A percentile compares a stretch with the other conserved stretches of the same genome.
phyloP scores from a whole-genome alignment of 202 grass and related monocot genomes.

The Brachypodium distachyon region DNA sequence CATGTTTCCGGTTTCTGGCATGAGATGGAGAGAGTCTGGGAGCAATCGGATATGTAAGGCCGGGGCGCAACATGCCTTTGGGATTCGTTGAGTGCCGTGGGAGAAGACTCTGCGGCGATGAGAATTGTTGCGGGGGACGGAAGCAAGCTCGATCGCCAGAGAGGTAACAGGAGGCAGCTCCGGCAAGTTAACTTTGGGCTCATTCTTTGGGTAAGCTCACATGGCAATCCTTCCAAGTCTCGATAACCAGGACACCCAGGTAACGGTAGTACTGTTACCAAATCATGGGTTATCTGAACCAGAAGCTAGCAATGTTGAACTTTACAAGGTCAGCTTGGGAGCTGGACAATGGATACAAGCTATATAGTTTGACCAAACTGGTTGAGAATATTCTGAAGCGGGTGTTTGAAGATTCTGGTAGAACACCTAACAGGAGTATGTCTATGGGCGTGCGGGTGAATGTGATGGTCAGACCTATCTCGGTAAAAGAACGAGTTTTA shows the following conservation, averaged over 20 bases:
- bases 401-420: neutral
- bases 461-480: conserved; percentile 6
- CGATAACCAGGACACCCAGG: neutral
- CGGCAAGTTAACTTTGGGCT: conserved; percentile 26
- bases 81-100: conserved; percentile 62
- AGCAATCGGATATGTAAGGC: conserved; percentile 10
- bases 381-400: neutral
- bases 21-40: neutral
- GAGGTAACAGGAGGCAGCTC: neutral
- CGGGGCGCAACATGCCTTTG: neutral
- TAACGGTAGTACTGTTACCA: no score
- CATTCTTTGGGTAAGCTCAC: neutral
- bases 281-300: neutral
- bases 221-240: neutral
- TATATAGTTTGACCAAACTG: neutral
- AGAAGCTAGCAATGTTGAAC: neutral
- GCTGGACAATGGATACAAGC: neutral
- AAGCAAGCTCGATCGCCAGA: conserved; percentile 27
- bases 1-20: neutral
- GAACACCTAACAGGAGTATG: neutral
- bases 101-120: conserved; percentile 21
- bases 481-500: neutral
- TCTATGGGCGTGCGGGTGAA: neutral
- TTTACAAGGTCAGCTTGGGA: neutral
- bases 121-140: conserved; percentile 22